Evolutionary conservation across 257 asterid species (phyloP).

Genomic region (Solanum chaucha): DNA sequence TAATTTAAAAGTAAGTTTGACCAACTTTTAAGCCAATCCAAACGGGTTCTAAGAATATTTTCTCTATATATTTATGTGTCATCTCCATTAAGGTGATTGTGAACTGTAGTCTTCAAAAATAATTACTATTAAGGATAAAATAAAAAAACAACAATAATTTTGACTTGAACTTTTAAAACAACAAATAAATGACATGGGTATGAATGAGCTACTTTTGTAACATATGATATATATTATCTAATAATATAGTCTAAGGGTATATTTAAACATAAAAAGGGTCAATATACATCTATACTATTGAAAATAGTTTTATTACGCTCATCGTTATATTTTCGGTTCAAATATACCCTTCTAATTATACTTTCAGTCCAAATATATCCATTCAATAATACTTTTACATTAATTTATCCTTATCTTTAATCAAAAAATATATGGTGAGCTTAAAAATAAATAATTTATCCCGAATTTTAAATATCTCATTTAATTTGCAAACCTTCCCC

Average conservation of each 20-base stretch:
- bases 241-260: not conserved
- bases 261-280: not conserved
- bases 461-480: not conserved
- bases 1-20: no score
- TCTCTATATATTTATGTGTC: not conserved
- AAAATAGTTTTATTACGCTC: not conserved
- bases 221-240: not conserved
- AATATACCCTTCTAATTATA: not conserved
- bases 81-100: not conserved
- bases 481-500: no score
- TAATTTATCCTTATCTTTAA: no score
- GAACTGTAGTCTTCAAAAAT: no score
- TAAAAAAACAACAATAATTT: no score
- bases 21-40: no score
- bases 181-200: no score
- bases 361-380: no score
- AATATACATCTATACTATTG: not conserved
- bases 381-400: no score
- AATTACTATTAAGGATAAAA: not conserved
- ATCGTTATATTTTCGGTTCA: not conserved
- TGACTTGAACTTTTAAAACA: no score
- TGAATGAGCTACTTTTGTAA: not conserved
- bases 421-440: not conserved
- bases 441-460: not conserved
- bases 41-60: no score